A percentile compares a stretch with the other conserved stretches of the same genome.
phyloP scores from a whole-genome alignment of 176 grass and related monocot genomes.

The Oryza officinalis region DNA sequence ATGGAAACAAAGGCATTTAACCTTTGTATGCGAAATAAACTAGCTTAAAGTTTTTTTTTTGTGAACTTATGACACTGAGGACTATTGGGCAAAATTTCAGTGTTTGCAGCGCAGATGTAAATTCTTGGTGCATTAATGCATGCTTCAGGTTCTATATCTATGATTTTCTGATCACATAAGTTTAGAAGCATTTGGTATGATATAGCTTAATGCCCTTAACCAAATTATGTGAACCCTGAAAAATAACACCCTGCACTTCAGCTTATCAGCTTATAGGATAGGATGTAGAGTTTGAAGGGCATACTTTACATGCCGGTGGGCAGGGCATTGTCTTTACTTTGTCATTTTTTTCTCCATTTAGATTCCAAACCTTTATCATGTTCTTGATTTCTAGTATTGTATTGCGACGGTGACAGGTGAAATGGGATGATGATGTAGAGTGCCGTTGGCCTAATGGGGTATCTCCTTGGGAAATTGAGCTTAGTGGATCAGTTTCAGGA shows the following conservation, averaged over 20 bases:
- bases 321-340: conserved; percentile 18
- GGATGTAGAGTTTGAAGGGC: conserved; percentile 1
- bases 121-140: not conserved
- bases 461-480: conserved; percentile 96
- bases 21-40: not conserved
- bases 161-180: not conserved
- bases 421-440: conserved; percentile 76
- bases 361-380: conserved; percentile 17
- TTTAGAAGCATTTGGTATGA: not conserved
- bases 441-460: conserved; percentile 51
- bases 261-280: conserved; percentile 22
- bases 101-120: not conserved
- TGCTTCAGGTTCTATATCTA: not conserved
- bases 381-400: conserved; percentile 16
- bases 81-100: not conserved
- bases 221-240: not conserved
- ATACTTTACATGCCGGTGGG: conserved; percentile 24
- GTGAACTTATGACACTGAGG: not conserved
- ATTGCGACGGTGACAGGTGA: conserved; percentile 54
- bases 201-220: conserved; percentile 10
- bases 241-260: not conserved
- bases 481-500: conserved; percentile 55
- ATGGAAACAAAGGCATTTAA: not conserved
- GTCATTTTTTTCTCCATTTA: conserved; percentile 20
- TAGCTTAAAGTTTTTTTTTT: not conserved